Evolutionary conservation across 2,329 filamentous ascomycete genomes (phyloP).

Genomic region (Phaeophleospora eucalypticola): DNA sequence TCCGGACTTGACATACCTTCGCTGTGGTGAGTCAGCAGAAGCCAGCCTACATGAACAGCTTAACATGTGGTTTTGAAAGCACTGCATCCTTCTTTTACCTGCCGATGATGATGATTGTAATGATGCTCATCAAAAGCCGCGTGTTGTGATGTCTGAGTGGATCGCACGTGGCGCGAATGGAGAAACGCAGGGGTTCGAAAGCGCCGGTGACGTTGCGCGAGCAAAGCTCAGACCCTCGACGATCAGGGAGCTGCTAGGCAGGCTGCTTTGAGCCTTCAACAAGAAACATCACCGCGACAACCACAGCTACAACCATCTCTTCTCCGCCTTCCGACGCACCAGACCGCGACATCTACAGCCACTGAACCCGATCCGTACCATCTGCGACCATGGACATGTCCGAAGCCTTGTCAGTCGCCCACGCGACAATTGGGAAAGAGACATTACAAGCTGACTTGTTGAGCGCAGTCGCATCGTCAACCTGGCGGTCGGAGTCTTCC

Average conservation of each 20-base stretch:
- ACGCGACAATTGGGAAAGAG: constrained; percentile 1
- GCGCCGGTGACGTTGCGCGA: neutral
- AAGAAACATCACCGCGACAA: constrained; percentile 5
- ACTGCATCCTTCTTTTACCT: too few relatives aligned
- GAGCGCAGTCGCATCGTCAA: constrained; percentile 81
- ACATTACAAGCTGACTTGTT: constrained; percentile 12
- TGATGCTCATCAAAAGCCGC: too few relatives aligned
- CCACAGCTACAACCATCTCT: constrained; percentile 1
- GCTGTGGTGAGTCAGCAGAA: too few relatives aligned
- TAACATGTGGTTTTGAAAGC: too few relatives aligned
- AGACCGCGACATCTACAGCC: neutral
- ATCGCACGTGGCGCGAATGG: too few relatives aligned
- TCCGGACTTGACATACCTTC: too few relatives aligned
- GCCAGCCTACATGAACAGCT: too few relatives aligned
- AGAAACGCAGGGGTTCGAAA: too few relatives aligned
- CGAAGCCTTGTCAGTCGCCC: constrained; percentile 73
- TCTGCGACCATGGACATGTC: constrained; percentile 74
- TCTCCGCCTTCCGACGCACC: neutral
- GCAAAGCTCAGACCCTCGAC: constrained; percentile 1
- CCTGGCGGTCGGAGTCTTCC: constrained; percentile 78
- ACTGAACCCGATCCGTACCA: neutral
- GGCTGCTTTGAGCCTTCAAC: constrained; percentile 8
- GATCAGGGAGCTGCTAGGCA: constrained; percentile 1
- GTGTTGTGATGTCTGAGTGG: too few relatives aligned
- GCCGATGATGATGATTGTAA: too few relatives aligned